These are phyloP conservation scores for Eimeria falciformis DNA, from an alignment of 169 alveolate genomes.

Conservation along the genomic window DNA sequence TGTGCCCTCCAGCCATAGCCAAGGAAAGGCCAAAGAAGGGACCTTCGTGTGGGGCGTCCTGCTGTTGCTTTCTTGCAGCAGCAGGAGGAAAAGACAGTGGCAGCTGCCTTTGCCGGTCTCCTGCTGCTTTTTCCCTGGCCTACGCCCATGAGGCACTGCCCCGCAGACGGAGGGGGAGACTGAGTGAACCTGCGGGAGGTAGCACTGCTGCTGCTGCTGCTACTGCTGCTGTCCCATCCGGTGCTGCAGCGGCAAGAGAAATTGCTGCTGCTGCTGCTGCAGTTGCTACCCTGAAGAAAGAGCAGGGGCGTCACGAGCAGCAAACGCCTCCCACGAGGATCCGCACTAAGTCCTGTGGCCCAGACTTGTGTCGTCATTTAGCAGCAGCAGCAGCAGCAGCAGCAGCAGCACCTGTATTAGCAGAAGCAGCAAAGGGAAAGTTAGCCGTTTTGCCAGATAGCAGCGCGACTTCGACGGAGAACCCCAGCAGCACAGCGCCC, in stretches of 20 bases:
- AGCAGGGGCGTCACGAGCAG: conserved; percentile 24
- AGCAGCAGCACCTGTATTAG: not conserved
- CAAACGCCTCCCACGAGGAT: conserved; percentile 47
- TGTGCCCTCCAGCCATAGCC: too few relatives aligned
- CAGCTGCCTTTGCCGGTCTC: conserved; percentile 4
- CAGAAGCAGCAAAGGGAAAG: not conserved
- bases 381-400: not conserved
- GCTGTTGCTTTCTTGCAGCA: not conserved
- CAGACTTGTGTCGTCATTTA: not conserved
- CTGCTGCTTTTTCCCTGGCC: not conserved
- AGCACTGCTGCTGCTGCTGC: not conserved
- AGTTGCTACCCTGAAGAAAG: conserved; percentile 12
- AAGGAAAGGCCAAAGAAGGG: not conserved
- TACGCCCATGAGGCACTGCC: not conserved
- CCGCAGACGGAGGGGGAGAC: conserved; percentile 32
- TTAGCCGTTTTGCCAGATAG: not conserved
- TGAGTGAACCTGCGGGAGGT: not conserved
- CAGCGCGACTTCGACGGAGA: not conserved
- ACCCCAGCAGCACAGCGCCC: not conserved
- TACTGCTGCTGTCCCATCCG: not conserved
- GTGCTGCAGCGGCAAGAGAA: not conserved
- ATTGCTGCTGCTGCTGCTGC: conserved; percentile 58
- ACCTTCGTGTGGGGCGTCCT: not conserved
- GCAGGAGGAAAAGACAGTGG: not conserved
- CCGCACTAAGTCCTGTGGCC: conserved; percentile 30